Evolutionary conservation across 2,329 filamentous ascomycete species (phyloP).

Genomic region (Epichloe hybrida): DNA sequence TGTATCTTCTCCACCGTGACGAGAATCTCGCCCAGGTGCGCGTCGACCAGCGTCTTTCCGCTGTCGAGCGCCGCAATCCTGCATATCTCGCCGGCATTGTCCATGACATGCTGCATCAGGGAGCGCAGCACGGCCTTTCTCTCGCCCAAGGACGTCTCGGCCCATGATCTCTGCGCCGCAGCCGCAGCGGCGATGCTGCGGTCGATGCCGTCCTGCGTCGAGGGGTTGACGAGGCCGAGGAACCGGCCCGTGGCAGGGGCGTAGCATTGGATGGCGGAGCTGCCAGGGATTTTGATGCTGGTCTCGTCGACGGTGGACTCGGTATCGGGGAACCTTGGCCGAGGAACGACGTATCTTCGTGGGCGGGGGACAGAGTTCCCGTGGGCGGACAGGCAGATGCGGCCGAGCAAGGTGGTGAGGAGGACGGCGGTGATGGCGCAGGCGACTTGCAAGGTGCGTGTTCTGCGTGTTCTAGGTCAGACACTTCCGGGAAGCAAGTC

Average conservation of each 20-base stretch:
- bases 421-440: constrained; percentile 11
- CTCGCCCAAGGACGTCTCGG: constrained; percentile 61
- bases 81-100: constrained; percentile 81
- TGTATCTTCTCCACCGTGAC: constrained; percentile 87
- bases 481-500: background rate
- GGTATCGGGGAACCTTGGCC: constrained; percentile 44
- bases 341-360: constrained; percentile 45
- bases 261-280: constrained; percentile 66
- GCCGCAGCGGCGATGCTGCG: constrained; percentile 60
- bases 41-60: constrained; percentile 93
- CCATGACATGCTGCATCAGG: constrained; percentile 68
- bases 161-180: constrained; percentile 65
- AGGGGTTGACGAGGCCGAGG: constrained; percentile 66
- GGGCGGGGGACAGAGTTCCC: constrained; percentile 22
- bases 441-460: constrained; percentile 12
- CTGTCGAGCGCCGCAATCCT: constrained; percentile 79
- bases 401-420: constrained; percentile 18
- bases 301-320: constrained; percentile 45
- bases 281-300: constrained; percentile 50
- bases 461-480: constrained; percentile 6
- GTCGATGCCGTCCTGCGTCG: constrained; percentile 66
- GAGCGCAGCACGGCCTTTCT: constrained; percentile 68
- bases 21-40: constrained; percentile 83
- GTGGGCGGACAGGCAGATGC: constrained; percentile 10
- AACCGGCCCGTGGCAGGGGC: constrained; percentile 79